These are phyloP conservation scores for carrot (Daucus carota) DNA, from an alignment of 129 eudicot species.

Conservation along the genomic window DH1_v3.0 NC_030381.2:46291001-46291500, in stretches of 20 bases:
- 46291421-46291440: background rate
- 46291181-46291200: slow-evolving; percentile 26
- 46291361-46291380: background rate
- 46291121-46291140: slow-evolving; percentile 46
- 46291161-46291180: slow-evolving; percentile 44
- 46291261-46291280: slow-evolving; percentile 29
- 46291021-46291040: slow-evolving; percentile 45
- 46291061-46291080: slow-evolving; percentile 55
- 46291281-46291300: slow-evolving; percentile 28
- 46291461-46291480: background rate
- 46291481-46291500: background rate
- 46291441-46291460: background rate
- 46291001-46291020: slow-evolving; percentile 40
- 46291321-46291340: slow-evolving; percentile 1
- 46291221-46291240: slow-evolving; percentile 38
- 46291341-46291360: background rate
- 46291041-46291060: slow-evolving; percentile 31
- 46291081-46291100: slow-evolving; percentile 53
- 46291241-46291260: slow-evolving; percentile 37
- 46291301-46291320: slow-evolving; percentile 7
- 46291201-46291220: slow-evolving; percentile 23
- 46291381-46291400: background rate
- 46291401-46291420: background rate
- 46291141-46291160: slow-evolving; percentile 38
- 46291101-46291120: slow-evolving; percentile 26